Evolutionary conservation across 108 stramenopile genomes (phyloP).

Genomic region (Discostella pseudostelligera): DNA sequence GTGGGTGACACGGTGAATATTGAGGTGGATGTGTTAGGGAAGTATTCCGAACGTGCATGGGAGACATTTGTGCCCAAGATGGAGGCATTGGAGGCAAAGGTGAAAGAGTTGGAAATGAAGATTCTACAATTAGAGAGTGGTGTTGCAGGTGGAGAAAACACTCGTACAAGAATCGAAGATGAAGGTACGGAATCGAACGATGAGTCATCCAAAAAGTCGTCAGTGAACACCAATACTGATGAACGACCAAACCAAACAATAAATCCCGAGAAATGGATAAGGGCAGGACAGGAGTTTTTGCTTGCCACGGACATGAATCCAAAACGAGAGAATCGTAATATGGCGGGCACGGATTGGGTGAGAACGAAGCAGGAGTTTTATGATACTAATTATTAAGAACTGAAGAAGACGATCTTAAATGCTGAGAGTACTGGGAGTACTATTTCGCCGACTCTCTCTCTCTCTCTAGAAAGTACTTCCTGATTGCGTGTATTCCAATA

Average conservation of each 20-base stretch:
- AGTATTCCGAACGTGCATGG: constrained; percentile 84
- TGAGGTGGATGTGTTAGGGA: constrained; percentile 97
- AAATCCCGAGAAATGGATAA: constrained; percentile 12
- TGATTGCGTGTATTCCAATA: too few relatives aligned
- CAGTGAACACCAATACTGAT: too few relatives aligned
- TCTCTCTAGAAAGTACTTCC: too few relatives aligned
- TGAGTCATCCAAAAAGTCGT: too few relatives aligned
- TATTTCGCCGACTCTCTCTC: too few relatives aligned
- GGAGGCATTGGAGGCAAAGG: constrained; percentile 78
- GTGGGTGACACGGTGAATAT: constrained; percentile 86
- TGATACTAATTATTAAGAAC: constrained; percentile 27
- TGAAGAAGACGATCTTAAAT: too few relatives aligned
- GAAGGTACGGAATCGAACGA: too few relatives aligned
- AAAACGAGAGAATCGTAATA: constrained; percentile 10
- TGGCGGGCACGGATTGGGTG: constrained; percentile 22
- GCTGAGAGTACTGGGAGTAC: too few relatives aligned
- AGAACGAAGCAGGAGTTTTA: constrained; percentile 22
- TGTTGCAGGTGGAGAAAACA: not conserved
- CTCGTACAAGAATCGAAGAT: not conserved
- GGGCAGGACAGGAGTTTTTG: constrained; percentile 15
- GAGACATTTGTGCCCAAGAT: constrained; percentile 75
- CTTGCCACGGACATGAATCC: not conserved
- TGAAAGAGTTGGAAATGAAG: constrained; percentile 61
- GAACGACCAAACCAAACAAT: too few relatives aligned
- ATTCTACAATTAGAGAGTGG: constrained; percentile 33